Evolutionary conservation across 805 yeast genomes (phyloP).

Genomic region (Starmerella sp.): DNA sequence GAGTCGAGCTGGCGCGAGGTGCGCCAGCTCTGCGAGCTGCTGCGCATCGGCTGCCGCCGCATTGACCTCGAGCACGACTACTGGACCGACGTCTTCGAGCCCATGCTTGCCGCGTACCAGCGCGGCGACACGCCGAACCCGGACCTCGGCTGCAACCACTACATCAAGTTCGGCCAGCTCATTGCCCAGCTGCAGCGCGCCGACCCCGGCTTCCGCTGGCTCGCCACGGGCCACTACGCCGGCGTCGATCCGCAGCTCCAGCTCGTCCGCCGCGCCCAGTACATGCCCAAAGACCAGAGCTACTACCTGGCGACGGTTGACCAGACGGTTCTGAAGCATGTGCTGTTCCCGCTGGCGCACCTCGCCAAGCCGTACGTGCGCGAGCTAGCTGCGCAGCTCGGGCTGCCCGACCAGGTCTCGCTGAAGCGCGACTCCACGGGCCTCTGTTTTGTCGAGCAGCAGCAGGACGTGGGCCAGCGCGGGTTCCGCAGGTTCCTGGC

Average conservation of each 20-base stretch:
- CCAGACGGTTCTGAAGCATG: constrained; percentile 35
- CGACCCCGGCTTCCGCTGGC: constrained; percentile 43
- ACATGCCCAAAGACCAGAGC: constrained; percentile 71
- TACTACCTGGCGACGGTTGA: constrained; percentile 68
- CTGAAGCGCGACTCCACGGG: constrained; percentile 91
- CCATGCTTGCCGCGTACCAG: constrained; percentile 68
- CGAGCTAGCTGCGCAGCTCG: constrained; percentile 43
- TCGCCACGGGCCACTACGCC: constrained; percentile 60
- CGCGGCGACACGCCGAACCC: constrained; percentile 87
- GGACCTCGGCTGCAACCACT: constrained; percentile 75
- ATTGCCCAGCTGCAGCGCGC: constrained; percentile 29
- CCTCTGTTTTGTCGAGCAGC: constrained; percentile 71
- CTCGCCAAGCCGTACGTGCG: constrained; percentile 65
- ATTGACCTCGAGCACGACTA: constrained; percentile 83
- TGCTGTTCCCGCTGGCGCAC: constrained; percentile 75
- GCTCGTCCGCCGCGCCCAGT: constrained; percentile 37
- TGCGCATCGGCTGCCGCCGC: constrained; percentile 59
- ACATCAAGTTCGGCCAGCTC: constrained; percentile 78
- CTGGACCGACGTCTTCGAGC: constrained; percentile 86
- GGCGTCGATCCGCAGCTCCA: constrained; percentile 22
- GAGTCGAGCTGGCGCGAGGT: constrained; percentile 89
- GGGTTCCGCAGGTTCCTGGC: constrained; percentile 56
- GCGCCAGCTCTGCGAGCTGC: constrained; percentile 44
- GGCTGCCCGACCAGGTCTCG: constrained; percentile 43
- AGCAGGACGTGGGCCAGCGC: constrained; percentile 32